phyloP scores from a whole-genome alignment of 345 rosid genomes.

The Lumnitzera littorea region DNA sequence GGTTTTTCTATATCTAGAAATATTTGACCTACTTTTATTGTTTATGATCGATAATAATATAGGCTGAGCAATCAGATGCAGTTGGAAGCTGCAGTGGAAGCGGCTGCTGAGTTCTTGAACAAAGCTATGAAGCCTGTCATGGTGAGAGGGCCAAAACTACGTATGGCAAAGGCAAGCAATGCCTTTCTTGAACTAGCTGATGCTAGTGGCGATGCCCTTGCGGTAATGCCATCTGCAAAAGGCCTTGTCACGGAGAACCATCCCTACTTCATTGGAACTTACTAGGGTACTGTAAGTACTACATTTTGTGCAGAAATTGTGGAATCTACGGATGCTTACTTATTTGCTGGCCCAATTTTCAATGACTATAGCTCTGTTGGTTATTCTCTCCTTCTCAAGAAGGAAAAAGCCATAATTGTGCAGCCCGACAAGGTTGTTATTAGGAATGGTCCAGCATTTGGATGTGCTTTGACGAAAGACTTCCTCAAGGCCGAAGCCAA shows the following conservation, averaged over 20 bases:
- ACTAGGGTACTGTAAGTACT: conserved; percentile 52
- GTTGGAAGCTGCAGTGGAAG: conserved; percentile 48
- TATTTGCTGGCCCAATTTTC: conserved; percentile 52
- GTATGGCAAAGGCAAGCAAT: conserved; percentile 35
- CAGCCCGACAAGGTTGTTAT: conserved; percentile 51
- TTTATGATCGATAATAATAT: not conserved
- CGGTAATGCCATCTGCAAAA: conserved; percentile 55
- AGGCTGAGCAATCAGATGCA: conserved; percentile 43
- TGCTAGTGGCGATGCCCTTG: conserved; percentile 40
- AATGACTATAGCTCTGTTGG: conserved; percentile 48
- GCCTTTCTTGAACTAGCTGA: conserved; percentile 40
- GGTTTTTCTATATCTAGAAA: too few species aligned
- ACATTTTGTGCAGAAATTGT: conserved; percentile 50
- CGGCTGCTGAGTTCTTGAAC: conserved; percentile 41
- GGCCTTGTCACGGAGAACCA: conserved; percentile 51
- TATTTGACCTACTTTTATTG: not conserved
- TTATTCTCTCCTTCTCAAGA: conserved; percentile 44
- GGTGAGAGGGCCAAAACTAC: conserved; percentile 46
- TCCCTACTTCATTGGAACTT: conserved; percentile 48
- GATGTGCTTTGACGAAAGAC: conserved; percentile 46
- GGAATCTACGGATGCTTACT: conserved; percentile 53
- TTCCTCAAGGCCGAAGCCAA: conserved; percentile 38
- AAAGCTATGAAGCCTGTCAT: conserved; percentile 58
- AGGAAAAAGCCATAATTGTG: conserved; percentile 40
- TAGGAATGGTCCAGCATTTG: conserved; percentile 39